Evolutionary conservation across 768 basidiomycete genomes (phyloP).

Genomic region (Hysterangium stoloniferum): DNA sequence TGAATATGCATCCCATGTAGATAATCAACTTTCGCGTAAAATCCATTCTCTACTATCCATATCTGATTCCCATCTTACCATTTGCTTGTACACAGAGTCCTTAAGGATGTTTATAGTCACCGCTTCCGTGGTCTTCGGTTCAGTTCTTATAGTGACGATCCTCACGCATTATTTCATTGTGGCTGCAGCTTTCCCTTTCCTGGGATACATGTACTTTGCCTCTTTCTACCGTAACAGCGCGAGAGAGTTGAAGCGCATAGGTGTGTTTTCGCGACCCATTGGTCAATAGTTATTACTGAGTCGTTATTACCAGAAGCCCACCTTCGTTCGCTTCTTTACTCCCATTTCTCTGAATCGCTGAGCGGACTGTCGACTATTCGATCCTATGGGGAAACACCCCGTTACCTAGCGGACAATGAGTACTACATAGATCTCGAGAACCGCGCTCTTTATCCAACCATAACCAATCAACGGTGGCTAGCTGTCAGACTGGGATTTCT

Average conservation of each 20-base stretch:
- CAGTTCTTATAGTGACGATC: constrained; percentile 48
- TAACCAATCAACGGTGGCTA: constrained; percentile 69
- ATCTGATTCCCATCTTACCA: background rate
- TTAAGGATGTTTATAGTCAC: constrained; percentile 46
- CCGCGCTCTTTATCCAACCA: constrained; percentile 57
- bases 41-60: background rate
- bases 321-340: constrained; percentile 66
- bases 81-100: constrained; percentile 28
- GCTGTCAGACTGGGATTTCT: constrained; percentile 64
- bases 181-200: constrained; percentile 40
- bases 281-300: background rate
- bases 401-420: constrained; percentile 60
- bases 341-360: constrained; percentile 71
- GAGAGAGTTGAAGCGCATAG: constrained; percentile 58
- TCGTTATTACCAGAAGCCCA: constrained; percentile 42
- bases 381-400: constrained; percentile 55
- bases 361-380: constrained; percentile 66
- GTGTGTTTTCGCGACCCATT: constrained; percentile 17
- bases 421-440: constrained; percentile 68
- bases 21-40: constrained; percentile 52
- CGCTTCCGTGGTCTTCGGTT: constrained; percentile 41
- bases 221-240: constrained; percentile 65
- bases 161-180: constrained; percentile 33
- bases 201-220: constrained; percentile 61
- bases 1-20: constrained; percentile 21